Base-by-base conservation (phyloP, 306 rosid species). In the Quercus mongolica region DNA sequence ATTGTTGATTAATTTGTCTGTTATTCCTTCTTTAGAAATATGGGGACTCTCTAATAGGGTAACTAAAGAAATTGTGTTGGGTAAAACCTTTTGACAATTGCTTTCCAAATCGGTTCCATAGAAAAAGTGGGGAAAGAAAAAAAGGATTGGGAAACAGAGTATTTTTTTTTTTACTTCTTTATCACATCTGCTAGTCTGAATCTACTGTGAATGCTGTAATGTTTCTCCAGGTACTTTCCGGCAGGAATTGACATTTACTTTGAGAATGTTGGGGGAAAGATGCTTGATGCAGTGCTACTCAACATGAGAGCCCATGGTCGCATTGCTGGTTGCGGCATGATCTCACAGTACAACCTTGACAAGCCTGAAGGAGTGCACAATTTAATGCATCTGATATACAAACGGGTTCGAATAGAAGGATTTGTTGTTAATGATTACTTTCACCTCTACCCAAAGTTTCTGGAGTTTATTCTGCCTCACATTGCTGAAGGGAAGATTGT, bases 291-390 rank as follows among this genome's bases (percentile, higher is more conserved):
- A 57, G 63, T 20, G 4, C 30, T 57, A 9, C 26, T 57, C 21
- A 57, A 57, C 63, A 57, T 57, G 63, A 57, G 63, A n/a, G 23
- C 3, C 10, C 63, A 20, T 57, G 63, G 63, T 21, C 63, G 63
- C 26, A 57, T 20, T 20, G 28, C 8, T 23, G 23, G 3, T 63
- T 23, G 30, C 0, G 21, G 85, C 54, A 81, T 85, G 88, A 85
- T 85, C 51, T 85, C 88, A 12, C 85, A 81, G 73, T 81, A 85
- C 85, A 81, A 85, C 46, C 83, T 81, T 10, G 81, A 75, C 13
- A 35, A 85, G 78, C 59, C 33, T 5, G 85, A 85, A 73, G 85
- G 88, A 0, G 83, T 81, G 3, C 85, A 78, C 1, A 85, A 85
- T 49, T 35, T 85, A 13, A 12, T 19, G 46, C 1, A 6, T 31